These are phyloP conservation scores for Hypoxylon sp. DNA, from an alignment of 2,329 filamentous ascomycete genomes.

Conservation along the genomic window DNA sequence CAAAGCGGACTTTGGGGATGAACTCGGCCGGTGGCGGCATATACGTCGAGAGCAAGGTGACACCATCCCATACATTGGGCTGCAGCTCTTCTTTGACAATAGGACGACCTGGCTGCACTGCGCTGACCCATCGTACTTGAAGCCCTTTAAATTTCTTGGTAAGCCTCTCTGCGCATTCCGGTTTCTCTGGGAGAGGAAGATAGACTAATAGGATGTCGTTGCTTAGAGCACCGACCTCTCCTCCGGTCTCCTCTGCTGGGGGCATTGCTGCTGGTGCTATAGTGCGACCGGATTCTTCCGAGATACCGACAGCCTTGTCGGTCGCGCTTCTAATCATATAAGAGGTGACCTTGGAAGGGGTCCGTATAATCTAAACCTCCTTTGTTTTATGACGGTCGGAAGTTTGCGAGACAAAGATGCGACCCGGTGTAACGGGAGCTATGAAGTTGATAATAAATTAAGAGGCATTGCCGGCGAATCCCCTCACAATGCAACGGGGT, in stretches of 20 bases:
- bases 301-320: background rate
- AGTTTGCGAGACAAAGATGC: background rate
- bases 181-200: conserved; percentile 52
- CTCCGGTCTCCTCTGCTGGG: background rate
- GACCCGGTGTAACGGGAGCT: background rate
- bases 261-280: conserved; percentile 20
- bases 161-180: conserved; percentile 56
- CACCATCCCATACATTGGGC: conserved; percentile 56
- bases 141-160: conserved; percentile 58
- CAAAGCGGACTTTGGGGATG: conserved; percentile 58
- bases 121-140: conserved; percentile 55
- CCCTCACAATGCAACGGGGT: conserved; percentile 13
- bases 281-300: background rate
- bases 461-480: background rate
- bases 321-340: background rate
- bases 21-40: conserved; percentile 53
- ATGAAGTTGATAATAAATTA: conserved; percentile 1
- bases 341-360: no score
- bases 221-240: conserved; percentile 35
- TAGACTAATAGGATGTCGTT: conserved; percentile 60
- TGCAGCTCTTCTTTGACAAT: conserved; percentile 50
- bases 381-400: background rate
- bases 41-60: conserved; percentile 59
- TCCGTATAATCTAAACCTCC: background rate
- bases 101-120: conserved; percentile 34